phyloP scores from a whole-genome alignment of 2,329 filamentous ascomycete species.

The Colletotrichum sansevieriae region DNA sequence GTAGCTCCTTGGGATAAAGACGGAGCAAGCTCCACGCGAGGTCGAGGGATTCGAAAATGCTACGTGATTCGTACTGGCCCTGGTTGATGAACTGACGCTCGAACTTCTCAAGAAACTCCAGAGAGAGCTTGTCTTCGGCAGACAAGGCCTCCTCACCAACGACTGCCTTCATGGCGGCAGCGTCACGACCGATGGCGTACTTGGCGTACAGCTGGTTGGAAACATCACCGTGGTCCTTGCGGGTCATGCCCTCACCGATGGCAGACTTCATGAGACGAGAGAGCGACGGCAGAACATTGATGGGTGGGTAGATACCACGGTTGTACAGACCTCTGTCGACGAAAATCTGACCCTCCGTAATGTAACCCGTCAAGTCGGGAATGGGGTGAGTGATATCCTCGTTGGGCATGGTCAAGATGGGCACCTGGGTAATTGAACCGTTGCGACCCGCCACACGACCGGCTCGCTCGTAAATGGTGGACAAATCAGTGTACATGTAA shows the following conservation, averaged over 20 bases:
- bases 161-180: constrained; percentile 98
- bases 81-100: constrained; percentile 95
- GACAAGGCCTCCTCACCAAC: constrained; percentile 98
- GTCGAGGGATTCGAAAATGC: constrained; percentile 93
- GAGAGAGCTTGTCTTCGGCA: constrained; percentile 94
- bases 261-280: constrained; percentile 99
- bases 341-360: constrained; percentile 99
- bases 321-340: constrained; percentile 94
- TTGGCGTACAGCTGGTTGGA: constrained; percentile 99
- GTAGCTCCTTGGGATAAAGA: constrained; percentile 97
- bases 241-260: constrained; percentile 96
- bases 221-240: constrained; percentile 96
- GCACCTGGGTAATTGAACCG: constrained; percentile 98
- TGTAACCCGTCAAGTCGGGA: constrained; percentile 98
- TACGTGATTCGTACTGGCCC: constrained; percentile 90
- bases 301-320: constrained; percentile 97
- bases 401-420: constrained; percentile 99
- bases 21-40: constrained; percentile 95
- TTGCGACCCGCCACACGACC: constrained; percentile 97
- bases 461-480: constrained; percentile 98
- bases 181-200: constrained; percentile 98
- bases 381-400: constrained; percentile 99
- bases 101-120: constrained; percentile 99
- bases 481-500: constrained; percentile 99
- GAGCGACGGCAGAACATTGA: constrained; percentile 97